phyloP scores from a whole-genome alignment of 202 grass and related monocot genomes.

The Dendrocalamus latiflorus region DNA sequence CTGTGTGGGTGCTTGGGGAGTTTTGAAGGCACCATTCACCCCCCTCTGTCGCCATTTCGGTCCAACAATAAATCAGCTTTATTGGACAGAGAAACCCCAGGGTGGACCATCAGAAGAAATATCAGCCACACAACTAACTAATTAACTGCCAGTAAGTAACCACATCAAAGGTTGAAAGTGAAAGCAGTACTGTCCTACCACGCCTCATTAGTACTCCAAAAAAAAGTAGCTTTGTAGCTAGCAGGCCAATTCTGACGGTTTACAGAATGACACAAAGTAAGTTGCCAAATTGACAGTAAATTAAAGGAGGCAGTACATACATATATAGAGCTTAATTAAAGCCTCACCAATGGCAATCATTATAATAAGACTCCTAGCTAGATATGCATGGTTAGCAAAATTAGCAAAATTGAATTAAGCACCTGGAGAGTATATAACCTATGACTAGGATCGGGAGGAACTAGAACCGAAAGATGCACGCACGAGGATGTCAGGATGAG shows the following conservation, averaged over 20 bases:
- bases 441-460: not conserved
- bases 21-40: too few species aligned
- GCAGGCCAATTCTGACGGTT: not conserved
- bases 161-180: not conserved
- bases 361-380: not conserved
- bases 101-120: not conserved
- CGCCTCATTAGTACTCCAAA: not conserved
- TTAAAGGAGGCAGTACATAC: not conserved
- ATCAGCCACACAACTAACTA: not conserved
- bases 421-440: constrained; percentile 2
- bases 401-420: not conserved
- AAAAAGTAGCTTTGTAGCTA: not conserved
- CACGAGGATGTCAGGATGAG: constrained; percentile 11
- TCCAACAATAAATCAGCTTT: too few species aligned
- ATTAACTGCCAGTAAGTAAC: not conserved
- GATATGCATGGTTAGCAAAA: not conserved
- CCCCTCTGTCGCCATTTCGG: too few species aligned
- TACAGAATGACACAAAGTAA: not conserved
- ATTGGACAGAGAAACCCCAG: not conserved
- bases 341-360: not conserved
- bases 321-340: not conserved
- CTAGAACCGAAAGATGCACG: not conserved
- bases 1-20: too few species aligned
- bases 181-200: not conserved
- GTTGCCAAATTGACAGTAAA: not conserved